These are phyloP conservation scores for Priceomyces melissophilus DNA, from an alignment of 805 yeast genomes.

Conservation along the genomic window DNA sequence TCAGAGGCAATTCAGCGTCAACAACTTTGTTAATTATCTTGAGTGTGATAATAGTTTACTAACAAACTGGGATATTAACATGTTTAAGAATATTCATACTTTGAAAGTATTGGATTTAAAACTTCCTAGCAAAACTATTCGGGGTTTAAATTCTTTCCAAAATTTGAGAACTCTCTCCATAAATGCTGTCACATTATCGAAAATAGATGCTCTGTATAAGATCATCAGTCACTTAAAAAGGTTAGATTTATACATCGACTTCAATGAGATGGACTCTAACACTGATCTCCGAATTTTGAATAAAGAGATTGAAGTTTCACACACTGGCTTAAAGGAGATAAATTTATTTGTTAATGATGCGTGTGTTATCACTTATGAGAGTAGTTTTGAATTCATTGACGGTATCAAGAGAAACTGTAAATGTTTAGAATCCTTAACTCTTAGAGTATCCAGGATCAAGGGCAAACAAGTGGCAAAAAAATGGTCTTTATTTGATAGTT, in stretches of 20 bases:
- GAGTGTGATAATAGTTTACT: conserved; percentile 22
- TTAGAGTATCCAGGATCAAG: conserved; percentile 8
- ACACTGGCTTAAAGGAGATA: conserved; percentile 6
- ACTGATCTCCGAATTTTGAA: not conserved
- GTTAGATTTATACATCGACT: conserved; percentile 19
- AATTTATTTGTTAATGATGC: conserved; percentile 15
- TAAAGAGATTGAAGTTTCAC: not conserved
- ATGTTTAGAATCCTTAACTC: conserved; percentile 4
- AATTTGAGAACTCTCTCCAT: conserved; percentile 14
- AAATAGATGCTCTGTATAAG: conserved; percentile 4
- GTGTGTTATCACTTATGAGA: conserved; percentile 9
- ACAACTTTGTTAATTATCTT: conserved; percentile 17
- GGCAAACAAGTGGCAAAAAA: not conserved
- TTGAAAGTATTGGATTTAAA: conserved; percentile 19
- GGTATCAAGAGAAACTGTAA: conserved; percentile 4
- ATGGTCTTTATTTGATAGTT: conserved; percentile 3
- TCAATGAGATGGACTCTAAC: conserved; percentile 11
- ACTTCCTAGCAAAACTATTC: not conserved
- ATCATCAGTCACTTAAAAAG: conserved; percentile 8
- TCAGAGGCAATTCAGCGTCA: conserved; percentile 12
- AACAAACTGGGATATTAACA: conserved; percentile 9
- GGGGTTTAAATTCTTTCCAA: conserved; percentile 6
- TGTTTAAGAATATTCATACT: conserved; percentile 16
- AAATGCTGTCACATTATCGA: conserved; percentile 13
- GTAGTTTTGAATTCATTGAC: conserved; percentile 8